phyloP scores from a whole-genome alignment of 371 early-diverging fungal species.

The Capillidium heterosporum region DNA sequence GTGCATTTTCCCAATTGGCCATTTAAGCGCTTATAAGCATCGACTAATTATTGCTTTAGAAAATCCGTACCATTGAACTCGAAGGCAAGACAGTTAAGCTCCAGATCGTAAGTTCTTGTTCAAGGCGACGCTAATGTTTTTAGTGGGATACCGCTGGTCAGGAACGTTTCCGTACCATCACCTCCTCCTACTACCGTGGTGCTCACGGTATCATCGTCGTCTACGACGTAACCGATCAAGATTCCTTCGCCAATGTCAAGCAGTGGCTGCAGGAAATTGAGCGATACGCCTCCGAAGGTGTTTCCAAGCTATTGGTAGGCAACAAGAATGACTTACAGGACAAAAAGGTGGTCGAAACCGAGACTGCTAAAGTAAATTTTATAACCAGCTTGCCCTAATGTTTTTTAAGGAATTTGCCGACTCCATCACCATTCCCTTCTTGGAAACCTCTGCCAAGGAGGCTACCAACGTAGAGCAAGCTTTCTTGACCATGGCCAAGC shows the following conservation, averaged over 20 bases:
- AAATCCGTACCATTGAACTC: conserved; percentile 97
- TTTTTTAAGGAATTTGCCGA: conserved; percentile 57
- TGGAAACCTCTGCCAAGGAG: conserved; percentile 89
- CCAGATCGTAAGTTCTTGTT: conserved; percentile 62
- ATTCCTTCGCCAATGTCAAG: conserved; percentile 79
- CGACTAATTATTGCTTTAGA: conserved; percentile 24
- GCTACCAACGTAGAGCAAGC: conserved; percentile 90
- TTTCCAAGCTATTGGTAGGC: conserved; percentile 93
- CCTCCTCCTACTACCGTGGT: conserved; percentile 96
- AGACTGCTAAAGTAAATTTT: conserved; percentile 35
- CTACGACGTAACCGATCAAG: conserved; percentile 95
- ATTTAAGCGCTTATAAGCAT: no score
- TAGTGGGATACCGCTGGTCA: conserved; percentile 99
- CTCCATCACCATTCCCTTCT: conserved; percentile 64
- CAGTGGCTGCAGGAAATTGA: conserved; percentile 98
- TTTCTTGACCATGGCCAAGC: conserved; percentile 88
- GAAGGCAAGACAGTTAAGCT: conserved; percentile 97
- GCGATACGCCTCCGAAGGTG: conserved; percentile 80
- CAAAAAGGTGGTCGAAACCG: conserved; percentile 63
- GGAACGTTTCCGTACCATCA: conserved; percentile 98
- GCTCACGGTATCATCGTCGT: conserved; percentile 98
- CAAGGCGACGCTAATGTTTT: not conserved
- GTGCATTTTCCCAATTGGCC: conserved; percentile 8
- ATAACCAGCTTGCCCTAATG: not conserved
- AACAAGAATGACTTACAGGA: conserved; percentile 97